Percentiles rank a stretch among this genome's conserved stretches.
These are phyloP conservation scores for Phytophthora aleatoria DNA, from an alignment of 352 stramenopile genomes.

Conservation along the genomic window DNA sequence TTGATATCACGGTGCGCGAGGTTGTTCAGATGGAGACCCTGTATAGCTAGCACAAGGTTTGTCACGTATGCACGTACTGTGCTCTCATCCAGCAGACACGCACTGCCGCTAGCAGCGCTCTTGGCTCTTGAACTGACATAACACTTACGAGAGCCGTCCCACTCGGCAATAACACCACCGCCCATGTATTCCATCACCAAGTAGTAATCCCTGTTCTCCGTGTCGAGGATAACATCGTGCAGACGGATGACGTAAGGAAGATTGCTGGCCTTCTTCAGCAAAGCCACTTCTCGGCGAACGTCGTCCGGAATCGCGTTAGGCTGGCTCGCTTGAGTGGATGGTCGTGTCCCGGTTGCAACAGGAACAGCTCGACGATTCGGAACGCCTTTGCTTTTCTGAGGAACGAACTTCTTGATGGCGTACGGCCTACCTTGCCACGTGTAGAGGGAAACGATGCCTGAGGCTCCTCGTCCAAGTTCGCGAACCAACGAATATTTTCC, in stretches of 20 bases:
- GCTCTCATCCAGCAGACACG: conserved; percentile 47
- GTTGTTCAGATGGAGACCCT: conserved; percentile 75
- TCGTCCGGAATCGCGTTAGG: conserved; percentile 50
- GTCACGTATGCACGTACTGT: conserved; percentile 61
- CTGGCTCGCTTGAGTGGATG: conserved; percentile 20
- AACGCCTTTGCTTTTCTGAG: conserved; percentile 54
- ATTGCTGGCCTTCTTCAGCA: conserved; percentile 77
- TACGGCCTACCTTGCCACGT: conserved; percentile 70
- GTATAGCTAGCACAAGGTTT: conserved; percentile 66
- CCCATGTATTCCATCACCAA: conserved; percentile 90
- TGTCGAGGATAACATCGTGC: conserved; percentile 80
- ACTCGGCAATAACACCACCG: conserved; percentile 76
- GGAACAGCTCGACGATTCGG: conserved; percentile 54
- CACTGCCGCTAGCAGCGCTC: conserved; percentile 34
- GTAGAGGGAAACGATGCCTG: conserved; percentile 74
- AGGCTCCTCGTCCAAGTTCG: conserved; percentile 72
- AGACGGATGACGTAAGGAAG: conserved; percentile 70
- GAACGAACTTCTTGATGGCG: conserved; percentile 74
- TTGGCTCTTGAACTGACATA: conserved; percentile 59
- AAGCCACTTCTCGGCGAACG: conserved; percentile 70
- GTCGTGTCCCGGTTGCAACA: conserved; percentile 16
- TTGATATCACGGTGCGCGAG: conserved; percentile 90
- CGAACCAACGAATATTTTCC: conserved; percentile 73
- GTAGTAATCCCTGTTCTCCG: conserved; percentile 59
- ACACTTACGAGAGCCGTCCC: conserved; percentile 64